Conservation (phyloP, 352 stramenopile genomes). For the Albugo candida region DNA sequence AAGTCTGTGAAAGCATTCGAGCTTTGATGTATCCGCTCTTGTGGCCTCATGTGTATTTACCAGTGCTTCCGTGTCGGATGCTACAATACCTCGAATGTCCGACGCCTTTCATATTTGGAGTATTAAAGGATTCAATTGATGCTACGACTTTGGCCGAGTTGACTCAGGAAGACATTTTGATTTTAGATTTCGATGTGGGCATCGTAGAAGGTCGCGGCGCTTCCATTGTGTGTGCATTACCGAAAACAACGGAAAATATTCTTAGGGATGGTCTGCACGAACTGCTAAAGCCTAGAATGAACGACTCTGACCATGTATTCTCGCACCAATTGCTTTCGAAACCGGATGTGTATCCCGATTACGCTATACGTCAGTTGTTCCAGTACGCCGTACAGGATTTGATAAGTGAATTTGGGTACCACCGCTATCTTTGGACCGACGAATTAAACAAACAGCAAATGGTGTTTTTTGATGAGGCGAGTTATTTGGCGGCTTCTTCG, state of each 20-base stretch:
- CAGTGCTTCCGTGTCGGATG: conserved; percentile 55
- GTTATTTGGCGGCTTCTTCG: conserved; percentile 54
- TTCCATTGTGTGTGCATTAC: conserved; percentile 7
- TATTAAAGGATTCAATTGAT: conserved; percentile 38
- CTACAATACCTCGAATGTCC: conserved; percentile 72
- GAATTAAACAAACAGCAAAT: conserved; percentile 62
- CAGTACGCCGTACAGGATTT: conserved; percentile 37
- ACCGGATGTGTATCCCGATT: conserved; percentile 52
- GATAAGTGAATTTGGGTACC: conserved; percentile 70
- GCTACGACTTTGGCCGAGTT: conserved; percentile 29
- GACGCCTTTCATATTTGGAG: conserved; percentile 72
- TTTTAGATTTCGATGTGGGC: conserved; percentile 57
- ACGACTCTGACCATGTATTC: conserved; percentile 47
- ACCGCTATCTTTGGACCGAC: conserved; percentile 70
- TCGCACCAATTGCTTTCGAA: conserved; percentile 42
- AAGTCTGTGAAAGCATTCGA: conserved; percentile 56
- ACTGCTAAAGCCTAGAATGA: conserved; percentile 49
- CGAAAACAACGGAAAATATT: conserved; percentile 20
- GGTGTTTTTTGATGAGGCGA: conserved; percentile 73
- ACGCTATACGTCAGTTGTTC: conserved; percentile 48
- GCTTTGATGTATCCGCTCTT: conserved; percentile 70
- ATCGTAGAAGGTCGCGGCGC: conserved; percentile 13
- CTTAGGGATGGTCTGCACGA: conserved; percentile 34
- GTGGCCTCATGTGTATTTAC: conserved; percentile 78
- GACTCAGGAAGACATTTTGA: conserved; percentile 32